Percentiles rank a stretch among this genome's conserved stretches.
Evolutionary conservation across 257 asterid genomes (phyloP).

Genomic region (Lantana camara): DNA sequence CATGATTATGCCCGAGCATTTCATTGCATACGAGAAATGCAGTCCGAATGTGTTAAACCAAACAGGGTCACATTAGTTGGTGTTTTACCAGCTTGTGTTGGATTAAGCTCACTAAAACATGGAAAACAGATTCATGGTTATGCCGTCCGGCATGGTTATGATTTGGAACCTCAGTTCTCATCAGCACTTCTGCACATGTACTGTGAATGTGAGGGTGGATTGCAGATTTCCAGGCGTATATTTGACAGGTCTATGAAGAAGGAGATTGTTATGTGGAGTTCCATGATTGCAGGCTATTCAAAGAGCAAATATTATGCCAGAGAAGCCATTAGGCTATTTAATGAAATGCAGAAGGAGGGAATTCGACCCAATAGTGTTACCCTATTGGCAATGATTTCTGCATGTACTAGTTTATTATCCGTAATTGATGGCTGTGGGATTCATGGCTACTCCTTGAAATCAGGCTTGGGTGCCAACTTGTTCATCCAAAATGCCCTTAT

Average conservation of each 20-base stretch:
- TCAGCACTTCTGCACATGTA: conserved; percentile 60
- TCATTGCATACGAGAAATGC: conserved; percentile 52
- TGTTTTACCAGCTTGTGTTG: conserved; percentile 57
- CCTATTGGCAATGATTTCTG: conserved; percentile 56
- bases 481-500: conserved; percentile 64
- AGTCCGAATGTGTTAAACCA: conserved; percentile 43
- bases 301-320: conserved; percentile 34
- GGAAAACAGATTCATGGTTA: conserved; percentile 70
- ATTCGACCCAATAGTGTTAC: conserved; percentile 57
- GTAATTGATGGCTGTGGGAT: conserved; percentile 39
- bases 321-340: conserved; percentile 57
- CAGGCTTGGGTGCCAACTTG: conserved; percentile 43
- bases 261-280: conserved; percentile 77
- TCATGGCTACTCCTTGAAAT: conserved; percentile 54
- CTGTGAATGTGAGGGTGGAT: conserved; percentile 40
- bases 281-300: conserved; percentile 61
- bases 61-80: conserved; percentile 62
- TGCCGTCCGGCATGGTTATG: conserved; percentile 53
- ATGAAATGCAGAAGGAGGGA: conserved; percentile 56
- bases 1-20: conserved; percentile 42
- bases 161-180: conserved; percentile 45
- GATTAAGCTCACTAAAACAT: conserved; percentile 26
- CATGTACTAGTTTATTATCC: conserved; percentile 52
- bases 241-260: conserved; percentile 49
- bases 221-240: conserved; percentile 43